A percentile compares a stretch with the other conserved stretches of the same genome.
These are phyloP conservation scores for Citrus australasica DNA, from an alignment of 345 rosid species.

Conservation along the genomic window DNA sequence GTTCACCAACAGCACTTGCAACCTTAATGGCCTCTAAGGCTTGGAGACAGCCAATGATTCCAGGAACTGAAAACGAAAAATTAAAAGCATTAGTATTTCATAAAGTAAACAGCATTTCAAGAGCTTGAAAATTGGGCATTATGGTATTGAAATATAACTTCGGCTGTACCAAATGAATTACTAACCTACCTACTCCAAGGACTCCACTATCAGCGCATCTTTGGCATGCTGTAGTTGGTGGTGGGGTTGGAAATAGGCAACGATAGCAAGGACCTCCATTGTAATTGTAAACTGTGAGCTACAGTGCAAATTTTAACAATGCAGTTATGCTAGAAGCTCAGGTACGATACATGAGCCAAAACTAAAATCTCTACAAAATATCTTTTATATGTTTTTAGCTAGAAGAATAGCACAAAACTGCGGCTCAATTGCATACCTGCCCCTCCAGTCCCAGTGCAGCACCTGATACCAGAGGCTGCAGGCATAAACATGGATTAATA, in stretches of 20 bases:
- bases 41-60: conserved; percentile 92
- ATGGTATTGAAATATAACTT: neutral
- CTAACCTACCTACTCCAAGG: conserved; percentile 69
- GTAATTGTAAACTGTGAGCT: conserved; percentile 74
- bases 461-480: conserved; percentile 96
- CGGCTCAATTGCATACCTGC: conserved; percentile 48
- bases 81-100: neutral
- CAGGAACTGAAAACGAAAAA: conserved; percentile 61
- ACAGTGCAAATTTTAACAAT: conserved; percentile 9
- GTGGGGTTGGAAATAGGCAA: conserved; percentile 82
- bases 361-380: conserved; percentile 15
- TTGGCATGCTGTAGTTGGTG: conserved; percentile 81
- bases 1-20: conserved; percentile 78
- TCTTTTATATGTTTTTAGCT: neutral
- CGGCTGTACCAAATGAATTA: neutral
- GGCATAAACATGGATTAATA: conserved; percentile 14
- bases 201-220: conserved; percentile 91
- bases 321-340: neutral
- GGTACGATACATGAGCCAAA: neutral
- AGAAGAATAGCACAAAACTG: neutral
- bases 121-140: neutral
- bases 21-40: conserved; percentile 95
- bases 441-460: conserved; percentile 98
- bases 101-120: neutral
- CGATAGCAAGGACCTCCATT: conserved; percentile 85